These are phyloP conservation scores for Suillus americanus DNA, from an alignment of 768 basidiomycete species.

Conservation along the genomic window DNA sequence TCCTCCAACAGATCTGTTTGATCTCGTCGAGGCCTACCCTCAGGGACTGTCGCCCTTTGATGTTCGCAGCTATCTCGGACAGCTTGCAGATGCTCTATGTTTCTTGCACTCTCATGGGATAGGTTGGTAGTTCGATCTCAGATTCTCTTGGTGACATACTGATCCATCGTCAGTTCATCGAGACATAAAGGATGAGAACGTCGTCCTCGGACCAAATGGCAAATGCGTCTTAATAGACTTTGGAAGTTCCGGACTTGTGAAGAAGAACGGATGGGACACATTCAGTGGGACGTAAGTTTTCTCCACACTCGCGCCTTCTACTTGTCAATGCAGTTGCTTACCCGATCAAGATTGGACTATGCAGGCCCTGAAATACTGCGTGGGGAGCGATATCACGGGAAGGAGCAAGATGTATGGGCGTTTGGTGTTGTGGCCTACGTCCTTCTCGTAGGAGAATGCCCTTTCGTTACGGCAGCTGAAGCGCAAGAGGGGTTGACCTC, in stretches of 20 bases:
- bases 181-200: conserved; percentile 98
- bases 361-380: conserved; percentile 95
- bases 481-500: conserved; percentile 82
- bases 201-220: conserved; percentile 77
- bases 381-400: conserved; percentile 92
- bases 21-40: conserved; percentile 88
- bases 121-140: conserved; percentile 46
- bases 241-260: conserved; percentile 86
- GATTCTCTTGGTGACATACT: conserved; percentile 6
- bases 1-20: conserved; percentile 84
- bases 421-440: conserved; percentile 97
- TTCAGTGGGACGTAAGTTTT: conserved; percentile 87
- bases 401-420: conserved; percentile 98
- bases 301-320: not conserved
- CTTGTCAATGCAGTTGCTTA: conserved; percentile 13
- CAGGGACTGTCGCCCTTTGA: conserved; percentile 75
- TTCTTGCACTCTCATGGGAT: conserved; percentile 94
- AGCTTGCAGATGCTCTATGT: conserved; percentile 86
- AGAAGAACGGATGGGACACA: conserved; percentile 85
- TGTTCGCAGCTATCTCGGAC: conserved; percentile 84
- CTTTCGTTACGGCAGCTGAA: conserved; percentile 88
- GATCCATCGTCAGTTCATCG: conserved; percentile 68
- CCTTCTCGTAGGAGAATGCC: conserved; percentile 88
- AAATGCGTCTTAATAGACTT: conserved; percentile 95
- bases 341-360: conserved; percentile 71